These are phyloP conservation scores for thale cress (Arabidopsis thaliana) DNA, from an alignment of 345 rosid species.

Conservation along the genomic window TAIR10.1 NC_003076.8:20933501-20934000, in stretches of 20 bases:
- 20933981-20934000: slow-evolving; percentile 73
- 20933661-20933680: slow-evolving; percentile 60
- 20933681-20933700: slow-evolving; percentile 80
- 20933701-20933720: slow-evolving; percentile 64
- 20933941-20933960: slow-evolving; percentile 73
- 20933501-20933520: slow-evolving; percentile 76
- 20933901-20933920: slow-evolving; percentile 16
- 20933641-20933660: slow-evolving; percentile 75
- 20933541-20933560: slow-evolving; percentile 70
- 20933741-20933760: not conserved
- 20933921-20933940: slow-evolving; percentile 67
- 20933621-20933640: slow-evolving; percentile 50
- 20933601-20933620: slow-evolving; percentile 50
- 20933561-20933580: slow-evolving; percentile 67
- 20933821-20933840: not conserved
- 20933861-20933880: not conserved
- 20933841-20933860: slow-evolving; percentile 1
- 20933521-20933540: slow-evolving; percentile 78
- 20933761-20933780: not conserved
- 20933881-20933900: slow-evolving; percentile 1
- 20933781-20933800: not conserved
- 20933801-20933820: not conserved
- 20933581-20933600: slow-evolving; percentile 45
- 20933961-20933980: slow-evolving; percentile 81
- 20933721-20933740: not conserved